Base-by-base conservation (phyloP, 345 rosid species). In the Geranium brycei region DNA sequence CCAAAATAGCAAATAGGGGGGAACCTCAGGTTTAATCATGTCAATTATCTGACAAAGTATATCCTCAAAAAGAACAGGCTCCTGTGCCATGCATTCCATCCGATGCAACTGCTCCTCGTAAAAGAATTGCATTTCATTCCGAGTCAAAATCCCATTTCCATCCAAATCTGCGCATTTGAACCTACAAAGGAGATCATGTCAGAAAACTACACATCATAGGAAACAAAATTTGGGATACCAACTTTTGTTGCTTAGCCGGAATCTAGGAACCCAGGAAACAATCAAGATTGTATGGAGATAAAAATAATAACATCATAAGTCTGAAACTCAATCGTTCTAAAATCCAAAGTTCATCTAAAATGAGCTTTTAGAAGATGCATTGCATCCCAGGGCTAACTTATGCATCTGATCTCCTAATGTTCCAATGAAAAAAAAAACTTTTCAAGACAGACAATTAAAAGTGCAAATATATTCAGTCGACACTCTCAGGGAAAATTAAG, bases 71-170 rank as follows among this genome's bases (percentile, higher is more conserved):
- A 82, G 80, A 51, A 87, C 91, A 66, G 89, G 83, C 69, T 87
- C 88, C 64, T 83, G 85, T 64, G 86, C 86, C 80, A 88, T 81
- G 83, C 91, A 86, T 69, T 79, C 86, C 91, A 91, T 83, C 16
- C 97, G 88, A 74, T 83, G 89, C 80, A 83, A 75, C 76, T 91
- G 97, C 79, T 88, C 96, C 75, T 87, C 95, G 12, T 83, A 91
- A 76, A 88, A 91, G 76, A 78, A 91, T 64, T 84, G 90, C 85
- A 91, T 70, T 79, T 91, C 97, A 73, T 85, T 87, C n/a, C 84
- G 78, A 17, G 86, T 85, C 68, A 91, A 72, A 66, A 85, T 68
- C 71, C 91, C 97, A 75, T 91, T 86, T 70, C 85, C 96, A 77
- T 71, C 95, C 79, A 91, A 82, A 79, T 91, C 97, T 73, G 88